These are phyloP conservation scores for Biscogniauxia marginata DNA, from an alignment of 2,329 filamentous ascomycete genomes.

Conservation along the genomic window DNA sequence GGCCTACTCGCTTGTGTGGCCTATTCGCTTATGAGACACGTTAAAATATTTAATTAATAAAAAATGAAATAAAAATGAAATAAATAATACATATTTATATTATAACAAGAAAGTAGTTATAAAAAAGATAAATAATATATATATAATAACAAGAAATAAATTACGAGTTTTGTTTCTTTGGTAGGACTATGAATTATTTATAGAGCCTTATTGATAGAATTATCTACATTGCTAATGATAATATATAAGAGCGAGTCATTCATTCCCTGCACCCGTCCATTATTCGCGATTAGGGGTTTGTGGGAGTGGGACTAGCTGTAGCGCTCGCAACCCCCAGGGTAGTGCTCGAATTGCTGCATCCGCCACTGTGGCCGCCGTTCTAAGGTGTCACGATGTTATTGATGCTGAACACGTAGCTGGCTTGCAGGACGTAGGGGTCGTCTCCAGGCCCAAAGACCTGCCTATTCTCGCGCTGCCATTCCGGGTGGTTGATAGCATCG, in stretches of 20 bases:
- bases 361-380: slow-evolving; percentile 8
- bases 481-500: slow-evolving; percentile 86
- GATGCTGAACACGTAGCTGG: slow-evolving; percentile 59
- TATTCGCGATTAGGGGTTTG: not conserved
- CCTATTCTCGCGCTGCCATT: slow-evolving; percentile 70
- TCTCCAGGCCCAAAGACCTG: slow-evolving; percentile 61
- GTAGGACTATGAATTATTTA: too few species aligned
- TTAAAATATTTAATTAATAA: too few species aligned
- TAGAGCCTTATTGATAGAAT: too few species aligned
- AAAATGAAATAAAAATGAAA: too few species aligned
- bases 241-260: not conserved
- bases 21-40: too few species aligned
- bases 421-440: slow-evolving; percentile 61
- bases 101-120: too few species aligned
- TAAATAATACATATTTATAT: too few species aligned
- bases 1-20: too few species aligned
- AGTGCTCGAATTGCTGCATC: not conserved
- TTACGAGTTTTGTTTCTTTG: too few species aligned
- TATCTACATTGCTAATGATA: not conserved
- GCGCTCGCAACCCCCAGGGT: not conserved
- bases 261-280: not conserved
- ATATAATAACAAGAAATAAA: too few species aligned
- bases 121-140: too few species aligned
- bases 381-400: slow-evolving; percentile 34
- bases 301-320: not conserved